Percentiles rank a stretch among this genome's conserved stretches.
These are phyloP conservation scores for Backusella morwellensis DNA, from an alignment of 192 early-diverging fungal species.

Conservation along the genomic window DNA sequence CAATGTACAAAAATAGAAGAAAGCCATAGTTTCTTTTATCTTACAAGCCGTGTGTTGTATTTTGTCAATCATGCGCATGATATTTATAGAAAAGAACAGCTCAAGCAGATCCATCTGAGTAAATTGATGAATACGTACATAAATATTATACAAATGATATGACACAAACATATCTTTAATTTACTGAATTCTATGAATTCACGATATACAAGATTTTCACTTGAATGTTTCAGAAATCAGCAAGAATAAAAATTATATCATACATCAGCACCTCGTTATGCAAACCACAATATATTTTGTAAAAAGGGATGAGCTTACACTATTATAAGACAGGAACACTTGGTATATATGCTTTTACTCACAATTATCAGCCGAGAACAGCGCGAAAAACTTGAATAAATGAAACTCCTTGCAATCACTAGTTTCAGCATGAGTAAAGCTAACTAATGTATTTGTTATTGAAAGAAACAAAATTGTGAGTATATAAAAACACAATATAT, in stretches of 20 bases:
- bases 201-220: neutral
- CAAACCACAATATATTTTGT: neutral
- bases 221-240: neutral
- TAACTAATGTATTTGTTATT: no score
- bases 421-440: no score
- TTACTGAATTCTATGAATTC: neutral
- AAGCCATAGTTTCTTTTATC: neutral
- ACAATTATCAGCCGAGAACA: no score
- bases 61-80: neutral
- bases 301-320: no score
- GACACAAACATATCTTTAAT: neutral
- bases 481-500: no score
- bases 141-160: neutral
- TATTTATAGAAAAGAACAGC: neutral
- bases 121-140: neutral
- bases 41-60: neutral
- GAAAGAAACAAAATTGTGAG: no score
- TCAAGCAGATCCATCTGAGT: neutral
- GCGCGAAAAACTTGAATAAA: no score
- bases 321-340: no score
- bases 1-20: neutral
- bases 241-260: neutral
- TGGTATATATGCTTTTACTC: no score
- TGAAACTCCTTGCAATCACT: no score
- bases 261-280: neutral